Evolutionary conservation across 495 filamentous ascomycete genomes (phyloP).

Genomic region (Geoglossum glabrum): DNA sequence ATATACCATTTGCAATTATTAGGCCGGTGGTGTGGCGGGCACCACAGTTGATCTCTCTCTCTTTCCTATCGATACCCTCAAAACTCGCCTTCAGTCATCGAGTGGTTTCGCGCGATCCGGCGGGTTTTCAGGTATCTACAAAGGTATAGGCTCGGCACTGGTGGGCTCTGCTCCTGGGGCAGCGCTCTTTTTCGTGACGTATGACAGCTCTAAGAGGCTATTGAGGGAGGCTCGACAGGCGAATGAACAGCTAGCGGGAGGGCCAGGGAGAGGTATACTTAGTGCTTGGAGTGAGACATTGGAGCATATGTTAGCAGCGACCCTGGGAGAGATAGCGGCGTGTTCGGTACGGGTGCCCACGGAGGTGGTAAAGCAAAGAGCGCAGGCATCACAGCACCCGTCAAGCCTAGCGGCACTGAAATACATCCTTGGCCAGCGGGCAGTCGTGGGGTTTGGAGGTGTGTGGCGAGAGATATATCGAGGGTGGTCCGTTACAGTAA

Average conservation of each 20-base stretch:
- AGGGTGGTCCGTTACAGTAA: slow-evolving; percentile 75
- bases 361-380: slow-evolving; percentile 91
- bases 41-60: slow-evolving; percentile 81
- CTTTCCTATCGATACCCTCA: slow-evolving; percentile 81
- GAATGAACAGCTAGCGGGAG: slow-evolving; percentile 13
- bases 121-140: slow-evolving; percentile 55
- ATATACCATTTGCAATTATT: slow-evolving; percentile 24
- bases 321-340: slow-evolving; percentile 73
- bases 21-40: slow-evolving; percentile 66
- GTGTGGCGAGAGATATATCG: slow-evolving; percentile 75
- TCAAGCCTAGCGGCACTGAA: slow-evolving; percentile 39
- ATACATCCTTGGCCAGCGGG: slow-evolving; percentile 41
- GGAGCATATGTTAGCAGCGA: slow-evolving; percentile 74
- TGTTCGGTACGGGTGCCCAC: slow-evolving; percentile 88
- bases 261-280: not conserved
- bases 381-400: slow-evolving; percentile 61
- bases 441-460: slow-evolving; percentile 22
- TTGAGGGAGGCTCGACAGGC: slow-evolving; percentile 1
- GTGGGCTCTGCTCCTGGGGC: slow-evolving; percentile 95
- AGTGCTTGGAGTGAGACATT: slow-evolving; percentile 18
- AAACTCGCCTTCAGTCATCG: slow-evolving; percentile 80
- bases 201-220: slow-evolving; percentile 32
- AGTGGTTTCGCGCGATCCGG: slow-evolving; percentile 56
- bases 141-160: slow-evolving; percentile 45
- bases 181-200: slow-evolving; percentile 94